Conservation (phyloP, 2,329 filamentous ascomycete species). For the Calycina marina region DNA sequence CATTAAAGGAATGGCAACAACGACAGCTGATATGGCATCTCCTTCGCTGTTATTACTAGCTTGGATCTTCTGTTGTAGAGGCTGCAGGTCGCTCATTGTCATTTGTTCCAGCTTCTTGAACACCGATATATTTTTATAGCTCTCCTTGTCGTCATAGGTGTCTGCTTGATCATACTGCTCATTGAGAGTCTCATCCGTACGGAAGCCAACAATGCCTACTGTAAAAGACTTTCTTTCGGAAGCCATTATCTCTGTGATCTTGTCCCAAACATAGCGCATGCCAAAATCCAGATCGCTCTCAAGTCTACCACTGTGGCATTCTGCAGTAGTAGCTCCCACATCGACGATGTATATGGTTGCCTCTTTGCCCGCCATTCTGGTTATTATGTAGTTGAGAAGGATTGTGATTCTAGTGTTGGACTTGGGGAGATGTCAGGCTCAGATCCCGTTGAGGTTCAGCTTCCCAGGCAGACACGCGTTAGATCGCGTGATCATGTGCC, state of each 20-base stretch:
- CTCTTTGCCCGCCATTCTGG: conserved; percentile 78
- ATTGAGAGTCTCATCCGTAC: conserved; percentile 66
- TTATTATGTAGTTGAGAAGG: conserved; percentile 1
- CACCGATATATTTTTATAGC: conserved; percentile 71
- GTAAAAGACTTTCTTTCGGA: conserved; percentile 56
- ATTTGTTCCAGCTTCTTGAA: conserved; percentile 51
- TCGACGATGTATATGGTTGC: conserved; percentile 87
- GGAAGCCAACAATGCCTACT: conserved; percentile 68
- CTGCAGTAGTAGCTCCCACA: conserved; percentile 71
- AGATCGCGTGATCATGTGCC: no score
- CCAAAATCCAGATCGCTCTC: conserved; percentile 79
- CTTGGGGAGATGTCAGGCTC: no score
- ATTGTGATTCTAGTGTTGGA: no score
- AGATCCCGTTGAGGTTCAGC: no score
- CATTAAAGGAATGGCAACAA: conserved; percentile 81
- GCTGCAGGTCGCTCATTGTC: conserved; percentile 53
- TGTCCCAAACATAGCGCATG: conserved; percentile 92
- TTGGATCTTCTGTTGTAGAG: conserved; percentile 47
- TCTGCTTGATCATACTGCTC: no score
- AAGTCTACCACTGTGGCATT: conserved; percentile 52
- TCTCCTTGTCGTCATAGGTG: conserved; percentile 34
- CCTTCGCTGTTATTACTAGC: conserved; percentile 55
- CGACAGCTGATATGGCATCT: conserved; percentile 77
- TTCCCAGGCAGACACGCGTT: conserved; percentile 7
- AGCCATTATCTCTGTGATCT: conserved; percentile 59